These are phyloP conservation scores for Cyclostephanos invisitatus DNA, from an alignment of 108 stramenopile species.

Conservation along the genomic window DNA sequence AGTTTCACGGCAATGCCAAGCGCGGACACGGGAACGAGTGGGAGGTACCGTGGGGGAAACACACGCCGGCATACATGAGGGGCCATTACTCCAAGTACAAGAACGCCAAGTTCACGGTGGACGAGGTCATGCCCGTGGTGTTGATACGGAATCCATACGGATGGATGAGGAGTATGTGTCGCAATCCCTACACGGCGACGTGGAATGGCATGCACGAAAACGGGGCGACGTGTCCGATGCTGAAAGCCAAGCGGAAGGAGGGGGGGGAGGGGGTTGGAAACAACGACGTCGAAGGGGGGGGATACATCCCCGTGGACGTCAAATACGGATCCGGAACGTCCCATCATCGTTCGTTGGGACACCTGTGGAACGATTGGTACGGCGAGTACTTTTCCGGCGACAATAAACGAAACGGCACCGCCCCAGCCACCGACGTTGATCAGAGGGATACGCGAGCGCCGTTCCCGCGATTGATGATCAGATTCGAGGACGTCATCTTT, in stretches of 20 bases:
- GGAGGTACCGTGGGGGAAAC: constrained; percentile 71
- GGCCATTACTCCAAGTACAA: constrained; percentile 22
- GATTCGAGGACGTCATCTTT: constrained; percentile 72
- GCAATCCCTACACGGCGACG: constrained; percentile 53
- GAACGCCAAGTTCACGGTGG: constrained; percentile 29
- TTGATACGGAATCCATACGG: constrained; percentile 73
- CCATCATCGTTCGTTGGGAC: constrained; percentile 57
- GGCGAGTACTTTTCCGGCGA: constrained; percentile 50
- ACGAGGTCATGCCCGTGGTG: constrained; percentile 66
- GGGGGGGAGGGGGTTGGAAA: neutral
- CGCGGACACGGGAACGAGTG: constrained; percentile 59
- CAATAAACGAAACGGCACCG: constrained; percentile 1
- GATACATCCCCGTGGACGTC: constrained; percentile 68
- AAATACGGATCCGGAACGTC: constrained; percentile 57
- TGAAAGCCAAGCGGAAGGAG: neutral
- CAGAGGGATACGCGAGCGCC: constrained; percentile 17
- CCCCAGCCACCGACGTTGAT: neutral
- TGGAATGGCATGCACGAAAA: constrained; percentile 29
- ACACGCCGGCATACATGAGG: constrained; percentile 40
- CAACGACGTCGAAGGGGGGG: neutral
- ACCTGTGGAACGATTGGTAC: constrained; percentile 87
- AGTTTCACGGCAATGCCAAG: constrained; percentile 36
- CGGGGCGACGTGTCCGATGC: constrained; percentile 22
- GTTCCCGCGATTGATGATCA: constrained; percentile 64
- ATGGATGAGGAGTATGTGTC: constrained; percentile 81